Evolutionary conservation across 306 rosid species (phyloP).

Genomic region (Boehmeria nivea): DNA sequence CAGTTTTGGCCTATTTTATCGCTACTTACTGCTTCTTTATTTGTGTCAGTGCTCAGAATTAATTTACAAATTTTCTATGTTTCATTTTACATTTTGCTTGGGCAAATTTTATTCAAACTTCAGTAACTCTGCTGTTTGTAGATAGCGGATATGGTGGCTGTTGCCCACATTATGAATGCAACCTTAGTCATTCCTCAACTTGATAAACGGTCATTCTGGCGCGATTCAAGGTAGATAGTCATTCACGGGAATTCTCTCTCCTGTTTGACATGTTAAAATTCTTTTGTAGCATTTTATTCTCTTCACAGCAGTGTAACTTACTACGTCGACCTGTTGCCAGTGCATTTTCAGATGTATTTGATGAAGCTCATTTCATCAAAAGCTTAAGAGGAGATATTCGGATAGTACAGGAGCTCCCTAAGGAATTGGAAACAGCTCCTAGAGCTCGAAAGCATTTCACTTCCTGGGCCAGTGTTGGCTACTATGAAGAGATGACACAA

Average conservation of each 20-base stretch:
- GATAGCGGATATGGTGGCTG: slow-evolving; percentile 96
- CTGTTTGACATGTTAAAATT: slow-evolving; percentile 7
- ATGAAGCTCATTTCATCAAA: slow-evolving; percentile 73
- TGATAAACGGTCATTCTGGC: slow-evolving; percentile 91
- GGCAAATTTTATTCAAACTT: too few species aligned
- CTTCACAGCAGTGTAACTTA: slow-evolving; percentile 20
- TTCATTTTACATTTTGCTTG: too few species aligned
- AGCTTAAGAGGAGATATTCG: slow-evolving; percentile 60
- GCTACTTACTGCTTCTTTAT: too few species aligned
- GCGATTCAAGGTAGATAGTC: slow-evolving; percentile 63
- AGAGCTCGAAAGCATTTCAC: slow-evolving; percentile 88
- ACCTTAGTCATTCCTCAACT: slow-evolving; percentile 86
- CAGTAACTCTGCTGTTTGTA: slow-evolving; percentile 12
- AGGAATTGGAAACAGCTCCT: slow-evolving; percentile 55
- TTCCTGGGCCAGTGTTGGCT: slow-evolving; percentile 69
- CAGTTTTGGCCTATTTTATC: too few species aligned
- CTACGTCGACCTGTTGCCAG: slow-evolving; percentile 34
- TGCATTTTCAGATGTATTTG: slow-evolving; percentile 81
- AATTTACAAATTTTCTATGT: too few species aligned
- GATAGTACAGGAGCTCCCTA: slow-evolving; percentile 69
- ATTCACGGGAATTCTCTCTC: background rate
- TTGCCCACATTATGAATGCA: slow-evolving; percentile 83
- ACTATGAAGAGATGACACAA: slow-evolving; percentile 69
- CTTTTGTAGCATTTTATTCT: background rate
- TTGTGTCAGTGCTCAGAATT: too few species aligned